Evolutionary conservation across 495 filamentous ascomycete genomes (phyloP), one percentile per base, ranked within the genome.

Genomic region (Penicillium angulare): DNA sequence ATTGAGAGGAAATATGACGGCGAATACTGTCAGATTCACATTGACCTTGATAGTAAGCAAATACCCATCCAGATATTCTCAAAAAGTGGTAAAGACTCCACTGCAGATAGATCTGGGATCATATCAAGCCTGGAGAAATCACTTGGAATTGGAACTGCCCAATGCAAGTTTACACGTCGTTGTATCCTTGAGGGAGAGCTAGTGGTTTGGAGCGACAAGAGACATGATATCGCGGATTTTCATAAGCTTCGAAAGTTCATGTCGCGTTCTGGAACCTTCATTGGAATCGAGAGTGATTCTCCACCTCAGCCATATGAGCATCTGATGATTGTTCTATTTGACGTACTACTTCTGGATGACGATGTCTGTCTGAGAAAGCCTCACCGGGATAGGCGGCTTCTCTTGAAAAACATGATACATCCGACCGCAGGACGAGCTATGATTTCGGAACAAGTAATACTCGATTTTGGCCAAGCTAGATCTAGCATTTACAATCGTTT

Each of bases 51-150:
- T 3, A 83, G 79, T 36, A 59, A 60, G 0, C 47, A 75, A 3
- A 74, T 77, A 24, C 75, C 70, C 29, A 83, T 95, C 7, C 84
- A 86, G 38, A 89, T 96, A 22, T 95, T 95, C 60, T 93, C 89
- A 7, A 96, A 96, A 66, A 92, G 88, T 52, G 89, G 90, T 31
- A 92, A 92, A 58, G 88, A 95, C 53, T 92, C 89, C 7, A 95
- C 89, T 0, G 43, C 64, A 38, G 90, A 95, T 65, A 79, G 87
- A 22, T 60, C 59, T 18, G 76, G 70, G 7, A 66, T 93, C 15
- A 80, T 89, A 50, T 64, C 77, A 41, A 76, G 57, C 21, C 59
- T 73, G 18, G 70, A 68, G 24, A 63, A 80, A 4, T 80, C 82
- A 3, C 68, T 92, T 17, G 73, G 73, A 44, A 74, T 92, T 16